Evolutionary conservation across 2,329 filamentous ascomycete species (phyloP), one percentile per base, ranked within the genome.

Genomic region (Hortaea sp.): DNA sequence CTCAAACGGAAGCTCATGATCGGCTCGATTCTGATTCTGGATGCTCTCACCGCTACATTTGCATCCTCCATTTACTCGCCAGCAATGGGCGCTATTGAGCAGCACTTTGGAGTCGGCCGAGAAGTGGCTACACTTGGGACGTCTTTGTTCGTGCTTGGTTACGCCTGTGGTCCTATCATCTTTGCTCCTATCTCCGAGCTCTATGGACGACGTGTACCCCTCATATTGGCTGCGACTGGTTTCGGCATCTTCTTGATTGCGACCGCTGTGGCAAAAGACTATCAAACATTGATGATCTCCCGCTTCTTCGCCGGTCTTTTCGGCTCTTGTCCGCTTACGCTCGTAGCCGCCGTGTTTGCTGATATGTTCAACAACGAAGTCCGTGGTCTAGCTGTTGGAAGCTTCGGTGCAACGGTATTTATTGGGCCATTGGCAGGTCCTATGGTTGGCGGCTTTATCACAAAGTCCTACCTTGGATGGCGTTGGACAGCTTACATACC

Each of bases 1-100:
- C 59, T 85, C 45, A 77, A 70, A 61, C 90, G 86, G 70, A 95
- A 95, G 78, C 41, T 61, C 41, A 55, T 75, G 5, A 86, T 81
- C 0, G 78, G 79, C 12, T 72, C 74, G 35, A 82, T 88, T 57
- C 69, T 88, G 38, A 83, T 81, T 6, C 86, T 81, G 58, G 85
- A 82, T 5, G 87, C 85, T 12, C 70, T 88, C 56, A 76, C 53
- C 60, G 72, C 83, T 58, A 90, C 87, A 1, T 76, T 79, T 39
- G 67, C 89, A 53, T 68, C 69, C 45, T 55, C 59, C 4, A 53
- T 62, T 12, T 61, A 61, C 45, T 69, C 66, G 7, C 62, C 68
- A 1, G 74, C 72, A 1, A 66, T 68, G 28, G 46, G 59, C 4
- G 60, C 56, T 1, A 67, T 78, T 31, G 66, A 67, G 1, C 44